phyloP scores from a whole-genome alignment of 1,139 yeast genomes.

The Saccharomycopsis hybrid region DNA sequence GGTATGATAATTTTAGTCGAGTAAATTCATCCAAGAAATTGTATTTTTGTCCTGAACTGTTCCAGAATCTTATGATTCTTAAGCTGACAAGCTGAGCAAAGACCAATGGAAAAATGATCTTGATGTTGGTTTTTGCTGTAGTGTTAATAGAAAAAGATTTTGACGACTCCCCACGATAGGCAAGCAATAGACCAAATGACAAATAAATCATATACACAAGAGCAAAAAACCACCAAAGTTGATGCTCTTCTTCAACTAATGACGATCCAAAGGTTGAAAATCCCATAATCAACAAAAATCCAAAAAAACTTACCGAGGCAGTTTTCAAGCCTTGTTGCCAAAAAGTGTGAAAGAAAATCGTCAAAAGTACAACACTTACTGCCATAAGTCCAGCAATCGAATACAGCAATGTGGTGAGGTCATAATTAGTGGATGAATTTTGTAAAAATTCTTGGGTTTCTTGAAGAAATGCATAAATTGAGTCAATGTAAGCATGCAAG shows the following conservation, averaged over 20 bases:
- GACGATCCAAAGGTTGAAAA: constrained; percentile 80
- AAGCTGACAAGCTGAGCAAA: too few species aligned
- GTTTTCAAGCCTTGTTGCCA: constrained; percentile 29
- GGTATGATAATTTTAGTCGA: constrained; percentile 27
- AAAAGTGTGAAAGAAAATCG: constrained; percentile 21
- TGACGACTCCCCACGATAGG: too few species aligned
- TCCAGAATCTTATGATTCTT: constrained; percentile 77
- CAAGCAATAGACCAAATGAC: background rate
- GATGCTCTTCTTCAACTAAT: constrained; percentile 95
- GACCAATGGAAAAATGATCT: too few species aligned
- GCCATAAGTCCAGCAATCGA: background rate
- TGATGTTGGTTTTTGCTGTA: too few species aligned
- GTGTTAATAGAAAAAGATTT: too few species aligned
- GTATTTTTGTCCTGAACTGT: constrained; percentile 84
- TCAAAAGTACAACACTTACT: background rate
- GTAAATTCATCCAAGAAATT: constrained; percentile 37
- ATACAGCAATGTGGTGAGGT: constrained; percentile 29
- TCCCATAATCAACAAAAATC: constrained; percentile 41
- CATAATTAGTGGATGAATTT: constrained; percentile 68
- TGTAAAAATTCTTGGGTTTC: constrained; percentile 52
- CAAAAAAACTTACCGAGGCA: constrained; percentile 25
- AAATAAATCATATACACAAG: constrained; percentile 9
- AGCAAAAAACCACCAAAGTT: constrained; percentile 79
- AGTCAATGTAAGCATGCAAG: constrained; percentile 23
- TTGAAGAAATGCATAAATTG: constrained; percentile 37